phyloP scores from a whole-genome alignment of 169 alveolate genomes.

The Cryptosporidium muris region DNA sequence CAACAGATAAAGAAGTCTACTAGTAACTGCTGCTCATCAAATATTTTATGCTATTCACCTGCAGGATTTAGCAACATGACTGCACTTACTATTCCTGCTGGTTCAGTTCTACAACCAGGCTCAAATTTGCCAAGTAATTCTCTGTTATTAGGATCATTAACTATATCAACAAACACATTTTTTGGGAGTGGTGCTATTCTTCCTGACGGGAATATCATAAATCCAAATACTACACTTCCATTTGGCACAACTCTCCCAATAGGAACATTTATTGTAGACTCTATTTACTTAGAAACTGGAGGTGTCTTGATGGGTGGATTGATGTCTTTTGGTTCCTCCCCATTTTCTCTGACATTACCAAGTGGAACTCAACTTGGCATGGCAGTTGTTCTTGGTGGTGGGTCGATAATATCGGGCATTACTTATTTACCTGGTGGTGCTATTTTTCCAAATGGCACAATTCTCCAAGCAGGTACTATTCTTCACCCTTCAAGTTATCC shows the following conservation, averaged over 20 bases:
- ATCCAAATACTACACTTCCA: conserved; percentile 64
- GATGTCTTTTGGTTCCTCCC: conserved; percentile 64
- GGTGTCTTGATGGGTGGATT: conserved; percentile 69
- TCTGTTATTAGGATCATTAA: conserved; percentile 28
- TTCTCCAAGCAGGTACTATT: conserved; percentile 63
- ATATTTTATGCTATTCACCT: conserved; percentile 43
- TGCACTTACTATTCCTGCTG: conserved; percentile 64
- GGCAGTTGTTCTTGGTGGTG: conserved; percentile 61
- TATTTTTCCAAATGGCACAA: conserved; percentile 66
- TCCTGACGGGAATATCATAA: conserved; percentile 40
- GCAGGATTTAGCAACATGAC: conserved; percentile 68
- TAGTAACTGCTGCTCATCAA: conserved; percentile 45
- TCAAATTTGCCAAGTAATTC: conserved; percentile 64
- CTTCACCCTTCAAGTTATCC: conserved; percentile 69
- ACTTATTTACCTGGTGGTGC: conserved; percentile 69
- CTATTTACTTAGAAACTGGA: conserved; percentile 60
- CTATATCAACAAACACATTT: conserved; percentile 55
- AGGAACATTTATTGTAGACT: conserved; percentile 60
- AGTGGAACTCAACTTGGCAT: conserved; percentile 62
- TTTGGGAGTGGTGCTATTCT: conserved; percentile 68
- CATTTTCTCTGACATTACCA: conserved; percentile 47
- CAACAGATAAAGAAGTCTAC: conserved; percentile 38
- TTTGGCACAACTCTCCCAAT: conserved; percentile 54
- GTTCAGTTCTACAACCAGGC: conserved; percentile 57
- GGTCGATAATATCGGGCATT: conserved; percentile 53